A percentile compares a stretch with the other conserved stretches of the same genome.
phyloP scores from a whole-genome alignment of 345 rosid species.

The Citrus inodora region DNA sequence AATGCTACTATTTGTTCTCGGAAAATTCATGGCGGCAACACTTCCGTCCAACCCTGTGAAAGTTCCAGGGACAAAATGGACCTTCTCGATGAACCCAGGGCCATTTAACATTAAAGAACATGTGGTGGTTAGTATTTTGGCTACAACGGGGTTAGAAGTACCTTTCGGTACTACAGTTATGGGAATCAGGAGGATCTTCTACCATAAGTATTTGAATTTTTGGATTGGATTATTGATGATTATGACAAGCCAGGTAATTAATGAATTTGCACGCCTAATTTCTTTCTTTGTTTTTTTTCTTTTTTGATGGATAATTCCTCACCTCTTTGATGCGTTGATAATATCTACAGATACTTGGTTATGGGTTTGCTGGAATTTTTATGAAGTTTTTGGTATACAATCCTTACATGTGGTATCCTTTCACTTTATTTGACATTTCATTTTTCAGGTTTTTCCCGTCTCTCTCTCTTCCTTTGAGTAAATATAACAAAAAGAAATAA shows the following conservation, averaged over 20 bases:
- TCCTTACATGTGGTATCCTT: constrained; percentile 39
- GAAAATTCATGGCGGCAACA: constrained; percentile 27
- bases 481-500: no score
- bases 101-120: constrained; percentile 34
- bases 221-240: constrained; percentile 20
- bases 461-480: background rate
- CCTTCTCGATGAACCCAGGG: constrained; percentile 34
- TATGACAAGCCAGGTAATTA: constrained; percentile 25
- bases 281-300: no score
- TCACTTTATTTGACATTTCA: constrained; percentile 27
- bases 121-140: constrained; percentile 27
- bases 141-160: constrained; percentile 6
- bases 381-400: constrained; percentile 20
- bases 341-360: constrained; percentile 30
- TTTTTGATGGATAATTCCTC: no score
- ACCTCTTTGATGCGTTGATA: no score
- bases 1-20: constrained; percentile 16
- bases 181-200: constrained; percentile 21
- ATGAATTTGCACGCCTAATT: background rate
- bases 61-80: constrained; percentile 23
- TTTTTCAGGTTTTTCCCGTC: constrained; percentile 12
- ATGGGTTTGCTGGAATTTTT: constrained; percentile 33
- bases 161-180: constrained; percentile 13
- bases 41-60: constrained; percentile 5
- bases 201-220: constrained; percentile 6